A percentile compares a stretch with the other conserved stretches of the same genome.
phyloP scores from a whole-genome alignment of 331 rosid genomes.

The Quercus tomentella region DNA sequence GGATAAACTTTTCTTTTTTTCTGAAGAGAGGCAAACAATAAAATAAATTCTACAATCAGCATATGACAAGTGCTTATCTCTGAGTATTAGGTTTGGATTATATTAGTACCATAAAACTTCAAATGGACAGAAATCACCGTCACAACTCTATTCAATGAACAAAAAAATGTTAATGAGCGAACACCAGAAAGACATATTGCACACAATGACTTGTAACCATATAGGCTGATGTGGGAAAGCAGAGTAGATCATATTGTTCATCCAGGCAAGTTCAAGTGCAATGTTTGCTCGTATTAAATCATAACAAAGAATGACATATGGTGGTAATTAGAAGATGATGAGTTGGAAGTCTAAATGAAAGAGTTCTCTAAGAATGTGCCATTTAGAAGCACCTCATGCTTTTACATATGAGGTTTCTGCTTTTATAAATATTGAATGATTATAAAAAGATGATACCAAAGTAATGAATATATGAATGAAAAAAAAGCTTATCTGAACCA shows the following conservation, averaged over 20 bases:
- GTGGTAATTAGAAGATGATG: too few species aligned
- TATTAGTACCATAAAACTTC: conserved; percentile 64
- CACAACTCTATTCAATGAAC: conserved; percentile 60
- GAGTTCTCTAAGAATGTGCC: too few species aligned
- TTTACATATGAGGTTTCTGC: too few species aligned
- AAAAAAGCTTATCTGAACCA: not conserved
- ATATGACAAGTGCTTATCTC: not conserved
- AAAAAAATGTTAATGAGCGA: not conserved
- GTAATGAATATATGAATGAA: too few species aligned
- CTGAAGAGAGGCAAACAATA: conserved; percentile 28
- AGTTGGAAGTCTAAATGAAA: too few species aligned
- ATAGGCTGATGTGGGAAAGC: not conserved
- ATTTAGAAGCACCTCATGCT: too few species aligned
- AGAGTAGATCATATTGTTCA: too few species aligned
- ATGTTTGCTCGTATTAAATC: too few species aligned
- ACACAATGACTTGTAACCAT: not conserved
- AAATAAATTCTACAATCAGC: conserved; percentile 7
- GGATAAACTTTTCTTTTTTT: conserved; percentile 50
- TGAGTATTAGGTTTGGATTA: conserved; percentile 11
- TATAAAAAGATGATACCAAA: too few species aligned
- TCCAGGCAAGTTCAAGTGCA: too few species aligned
- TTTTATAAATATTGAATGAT: too few species aligned
- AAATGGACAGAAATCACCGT: conserved; percentile 65
- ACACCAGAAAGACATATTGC: not conserved
- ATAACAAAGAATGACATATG: too few species aligned